phyloP scores from a whole-genome alignment of 2,329 filamentous ascomycete species.

The Akanthomyces lecanii region DNA sequence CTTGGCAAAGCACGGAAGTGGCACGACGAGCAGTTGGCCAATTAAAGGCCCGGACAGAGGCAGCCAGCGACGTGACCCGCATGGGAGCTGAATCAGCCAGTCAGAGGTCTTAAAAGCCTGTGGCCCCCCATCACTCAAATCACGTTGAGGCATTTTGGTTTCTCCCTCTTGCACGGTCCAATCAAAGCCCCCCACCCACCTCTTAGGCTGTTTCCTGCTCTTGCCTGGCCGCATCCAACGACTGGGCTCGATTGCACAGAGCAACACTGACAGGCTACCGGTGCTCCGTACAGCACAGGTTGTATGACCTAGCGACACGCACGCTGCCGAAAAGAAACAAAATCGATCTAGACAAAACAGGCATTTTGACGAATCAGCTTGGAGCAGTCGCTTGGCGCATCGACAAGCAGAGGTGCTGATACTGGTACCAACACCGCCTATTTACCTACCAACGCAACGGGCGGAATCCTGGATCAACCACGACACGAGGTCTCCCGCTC shows the following conservation, averaged over 20 bases:
- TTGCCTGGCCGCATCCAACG: not conserved
- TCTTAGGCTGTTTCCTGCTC: constrained; percentile 21
- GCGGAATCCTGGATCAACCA: constrained; percentile 11
- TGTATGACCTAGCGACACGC: not conserved
- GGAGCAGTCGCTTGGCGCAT: not conserved
- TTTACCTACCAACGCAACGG: constrained; percentile 4
- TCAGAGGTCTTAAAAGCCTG: constrained; percentile 43
- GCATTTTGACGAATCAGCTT: not conserved
- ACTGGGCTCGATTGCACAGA: not conserved
- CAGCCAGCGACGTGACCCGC: constrained; percentile 33
- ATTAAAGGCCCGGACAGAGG: not conserved
- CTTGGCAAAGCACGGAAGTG: constrained; percentile 1
- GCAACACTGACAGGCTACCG: not conserved
- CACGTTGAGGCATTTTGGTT: constrained; percentile 42
- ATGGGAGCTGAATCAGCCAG: constrained; percentile 46
- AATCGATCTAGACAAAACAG: too few species aligned
- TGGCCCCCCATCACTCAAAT: constrained; percentile 47
- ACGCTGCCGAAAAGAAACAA: not conserved
- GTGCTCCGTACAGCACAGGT: not conserved
- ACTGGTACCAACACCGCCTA: not conserved
- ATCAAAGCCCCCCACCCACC: constrained; percentile 35
- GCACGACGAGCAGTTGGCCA: not conserved
- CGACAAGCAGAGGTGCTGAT: not conserved
- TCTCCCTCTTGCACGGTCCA: constrained; percentile 42
- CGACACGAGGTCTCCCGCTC: not conserved